Evolutionary conservation across 345 rosid species (phyloP).

Genomic region (Heritiera fomes): DNA sequence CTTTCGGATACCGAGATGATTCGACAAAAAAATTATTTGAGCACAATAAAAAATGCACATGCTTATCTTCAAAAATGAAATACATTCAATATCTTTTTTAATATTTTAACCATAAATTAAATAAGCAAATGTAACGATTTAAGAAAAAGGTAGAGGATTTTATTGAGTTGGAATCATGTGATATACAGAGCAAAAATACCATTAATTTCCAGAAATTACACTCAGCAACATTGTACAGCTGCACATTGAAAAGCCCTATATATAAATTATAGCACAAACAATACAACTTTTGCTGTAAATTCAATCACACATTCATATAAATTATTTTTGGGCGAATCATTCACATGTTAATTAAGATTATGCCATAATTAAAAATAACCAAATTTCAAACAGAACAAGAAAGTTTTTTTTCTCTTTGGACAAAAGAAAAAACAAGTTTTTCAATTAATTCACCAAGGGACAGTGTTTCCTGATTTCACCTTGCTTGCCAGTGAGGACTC

Average conservation of each 20-base stretch:
- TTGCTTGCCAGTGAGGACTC: slow-evolving; percentile 41
- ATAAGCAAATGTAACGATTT: too few species aligned
- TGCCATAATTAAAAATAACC: too few species aligned
- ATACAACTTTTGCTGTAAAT: background rate
- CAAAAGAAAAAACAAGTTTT: background rate
- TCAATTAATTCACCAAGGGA: slow-evolving; percentile 32
- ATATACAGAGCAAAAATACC: background rate
- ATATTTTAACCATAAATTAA: too few species aligned
- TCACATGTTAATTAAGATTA: too few species aligned
- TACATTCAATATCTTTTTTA: too few species aligned
- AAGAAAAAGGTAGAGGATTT: background rate
- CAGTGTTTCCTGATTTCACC: slow-evolving; percentile 62
- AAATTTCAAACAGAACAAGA: background rate
- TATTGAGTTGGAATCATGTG: background rate
- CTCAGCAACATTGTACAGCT: background rate
- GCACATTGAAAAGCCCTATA: background rate
- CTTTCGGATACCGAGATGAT: too few species aligned
- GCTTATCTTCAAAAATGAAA: too few species aligned
- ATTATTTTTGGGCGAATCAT: too few species aligned
- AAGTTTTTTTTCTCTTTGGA: too few species aligned
- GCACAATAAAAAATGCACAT: too few species aligned
- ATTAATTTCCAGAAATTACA: background rate
- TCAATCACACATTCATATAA: background rate
- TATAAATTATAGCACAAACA: background rate
- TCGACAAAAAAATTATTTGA: too few species aligned